A percentile compares a stretch with the other conserved stretches of the same genome.
Evolutionary conservation across 768 basidiomycete species (phyloP).

Genomic region (Xanthoconium stramineum): DNA sequence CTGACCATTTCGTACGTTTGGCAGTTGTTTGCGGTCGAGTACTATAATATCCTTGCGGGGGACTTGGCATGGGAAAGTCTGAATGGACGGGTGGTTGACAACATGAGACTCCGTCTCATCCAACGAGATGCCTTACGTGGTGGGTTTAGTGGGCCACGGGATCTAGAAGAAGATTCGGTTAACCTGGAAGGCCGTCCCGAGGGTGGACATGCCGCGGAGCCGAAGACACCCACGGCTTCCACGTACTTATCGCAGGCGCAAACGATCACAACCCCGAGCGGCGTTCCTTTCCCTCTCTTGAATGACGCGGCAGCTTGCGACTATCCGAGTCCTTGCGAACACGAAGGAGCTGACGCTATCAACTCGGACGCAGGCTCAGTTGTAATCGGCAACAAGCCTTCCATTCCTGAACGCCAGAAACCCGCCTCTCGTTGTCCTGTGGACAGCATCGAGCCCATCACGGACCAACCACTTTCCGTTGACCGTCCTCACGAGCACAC

Average conservation of each 20-base stretch:
- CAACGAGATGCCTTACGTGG: constrained; percentile 31
- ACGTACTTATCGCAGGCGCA: constrained; percentile 34
- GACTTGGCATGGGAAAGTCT: constrained; percentile 49
- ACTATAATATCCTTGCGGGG: constrained; percentile 62
- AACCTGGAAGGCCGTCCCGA: constrained; percentile 30
- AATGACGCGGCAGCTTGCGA: constrained; percentile 21
- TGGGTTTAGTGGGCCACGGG: constrained; percentile 17
- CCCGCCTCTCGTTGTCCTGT: constrained; percentile 13
- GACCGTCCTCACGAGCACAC: constrained; percentile 17
- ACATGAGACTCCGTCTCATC: constrained; percentile 47
- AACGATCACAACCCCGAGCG: constrained; percentile 21
- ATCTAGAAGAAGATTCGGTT: constrained; percentile 27
- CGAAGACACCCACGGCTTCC: constrained; percentile 35
- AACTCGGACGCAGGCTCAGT: constrained; percentile 9
- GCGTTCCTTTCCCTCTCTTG: constrained; percentile 24
- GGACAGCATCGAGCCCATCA: constrained; percentile 13
- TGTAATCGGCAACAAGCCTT: constrained; percentile 7
- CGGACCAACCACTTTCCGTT: constrained; percentile 10
- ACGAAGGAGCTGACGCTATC: constrained; percentile 16
- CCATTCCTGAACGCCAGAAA: constrained; percentile 20
- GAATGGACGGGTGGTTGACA: constrained; percentile 47
- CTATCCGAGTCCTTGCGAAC: constrained; percentile 20
- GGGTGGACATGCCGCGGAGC: constrained; percentile 34
- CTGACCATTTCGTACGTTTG: constrained; percentile 16
- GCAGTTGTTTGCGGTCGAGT: constrained; percentile 59